Evolutionary conservation across 2,329 filamentous ascomycete species (phyloP), one percentile per base, ranked within the genome.

Genomic region (Orbilia blumenaviensis): DNA sequence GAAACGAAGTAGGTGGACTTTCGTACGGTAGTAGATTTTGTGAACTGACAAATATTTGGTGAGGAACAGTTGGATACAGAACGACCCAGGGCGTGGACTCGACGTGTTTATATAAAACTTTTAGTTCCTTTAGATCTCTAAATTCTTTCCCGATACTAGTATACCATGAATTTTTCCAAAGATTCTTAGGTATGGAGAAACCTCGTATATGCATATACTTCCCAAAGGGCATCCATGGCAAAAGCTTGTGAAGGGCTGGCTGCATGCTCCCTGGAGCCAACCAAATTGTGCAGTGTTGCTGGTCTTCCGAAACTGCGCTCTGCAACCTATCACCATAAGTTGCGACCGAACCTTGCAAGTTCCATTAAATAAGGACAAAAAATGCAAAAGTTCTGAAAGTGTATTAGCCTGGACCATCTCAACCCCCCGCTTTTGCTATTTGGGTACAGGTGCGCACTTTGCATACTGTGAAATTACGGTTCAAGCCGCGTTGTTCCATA

Each of bases 171-270:
- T 6, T 16, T 21, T 32, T 34, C 27, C 29, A 10, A 12, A 54
- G 12, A 46, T 46, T 10, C 12, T 29, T 9, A 50, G 14, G 36
- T 34, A 18, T 56, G 18, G 32, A 25, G 32, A 38, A 25, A 1
- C n/a, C n/a, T n/a, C 3, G 3, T 44, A 9, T 23, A 6, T 7
- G 41, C 2, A 9, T n/a, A n/a, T n/a, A n/a, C n/a, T 23, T 44
- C 3, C 18, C 16, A 23, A 38, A 56, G 16, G 10, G 18, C 32
- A 46, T 23, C 9, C 42, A 38, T 56, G 52, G 16, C 52, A 56
- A 56, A 56, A 56, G 52, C 52, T 56, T 38, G 52, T 36, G 41
- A 41, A n/a, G n/a, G n/a, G n/a, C n/a, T n/a, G n/a, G 23, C 16
- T 18, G 48, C 42, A 21, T 12, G 10, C 52, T 0, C 16, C n/a